phyloP scores from a whole-genome alignment of 2,329 filamentous ascomycete genomes.

The Sodiomyces alkalinus region DNA sequence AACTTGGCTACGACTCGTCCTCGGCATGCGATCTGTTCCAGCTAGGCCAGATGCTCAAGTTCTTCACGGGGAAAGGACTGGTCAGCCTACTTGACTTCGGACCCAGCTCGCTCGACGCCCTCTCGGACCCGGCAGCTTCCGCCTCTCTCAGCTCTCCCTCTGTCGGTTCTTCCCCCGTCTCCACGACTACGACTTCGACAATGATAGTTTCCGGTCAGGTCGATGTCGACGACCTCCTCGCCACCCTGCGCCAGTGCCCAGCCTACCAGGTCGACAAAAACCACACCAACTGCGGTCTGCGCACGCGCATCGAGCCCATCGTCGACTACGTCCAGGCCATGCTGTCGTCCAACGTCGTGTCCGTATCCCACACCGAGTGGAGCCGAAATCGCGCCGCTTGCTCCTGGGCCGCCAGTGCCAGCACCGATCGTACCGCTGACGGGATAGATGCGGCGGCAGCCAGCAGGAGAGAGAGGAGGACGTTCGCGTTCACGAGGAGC shows the following conservation, averaged over 20 bases:
- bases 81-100: slow-evolving; percentile 44
- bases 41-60: slow-evolving; percentile 62
- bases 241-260: slow-evolving; percentile 48
- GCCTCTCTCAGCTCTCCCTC: too few relatives aligned
- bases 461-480: slow-evolving; percentile 4
- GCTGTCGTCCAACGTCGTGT: slow-evolving; percentile 29
- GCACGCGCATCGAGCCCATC: slow-evolving; percentile 48
- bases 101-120: slow-evolving; percentile 25
- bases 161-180: too few relatives aligned
- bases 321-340: slow-evolving; percentile 48
- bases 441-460: too few relatives aligned
- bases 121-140: slow-evolving; percentile 24
- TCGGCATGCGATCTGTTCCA: slow-evolving; percentile 63
- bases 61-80: slow-evolving; percentile 47
- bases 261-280: slow-evolving; percentile 61
- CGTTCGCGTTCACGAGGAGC: slow-evolving; percentile 35
- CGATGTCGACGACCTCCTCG: slow-evolving; percentile 46
- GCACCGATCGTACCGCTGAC: slow-evolving; percentile 3
- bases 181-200: too few relatives aligned
- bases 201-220: too few relatives aligned
- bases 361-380: slow-evolving; percentile 31
- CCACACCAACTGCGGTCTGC: slow-evolving; percentile 58
- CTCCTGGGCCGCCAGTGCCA: slow-evolving; percentile 21
- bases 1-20: slow-evolving; percentile 59
- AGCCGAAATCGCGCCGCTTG: slow-evolving; percentile 20